These are phyloP conservation scores for Cladorrhinum sp. DNA, from an alignment of 2,329 filamentous ascomycete genomes.

Conservation along the genomic window DNA sequence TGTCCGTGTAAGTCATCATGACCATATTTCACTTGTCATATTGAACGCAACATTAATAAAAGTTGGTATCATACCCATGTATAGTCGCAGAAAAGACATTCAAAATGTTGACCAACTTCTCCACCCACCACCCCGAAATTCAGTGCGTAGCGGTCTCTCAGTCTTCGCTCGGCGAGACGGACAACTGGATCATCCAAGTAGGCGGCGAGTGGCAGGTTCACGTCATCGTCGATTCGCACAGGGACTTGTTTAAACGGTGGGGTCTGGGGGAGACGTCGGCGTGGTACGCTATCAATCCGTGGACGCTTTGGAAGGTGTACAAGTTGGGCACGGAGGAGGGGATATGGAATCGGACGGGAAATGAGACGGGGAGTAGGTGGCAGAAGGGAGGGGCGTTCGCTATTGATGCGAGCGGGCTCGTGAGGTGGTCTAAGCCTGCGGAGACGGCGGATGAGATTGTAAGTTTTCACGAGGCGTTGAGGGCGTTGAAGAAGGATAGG, in stretches of 20 bases:
- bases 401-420: constrained; percentile 49
- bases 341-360: constrained; percentile 45
- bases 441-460: constrained; percentile 51
- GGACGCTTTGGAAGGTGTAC: constrained; percentile 55
- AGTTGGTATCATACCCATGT: too few relatives aligned
- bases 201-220: constrained; percentile 56
- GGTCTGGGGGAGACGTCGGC: constrained; percentile 60
- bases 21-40: constrained; percentile 1
- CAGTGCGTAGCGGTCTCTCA: constrained; percentile 63
- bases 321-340: constrained; percentile 58
- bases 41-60: too few relatives aligned
- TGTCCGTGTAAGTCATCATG: constrained; percentile 60
- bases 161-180: constrained; percentile 50
- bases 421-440: constrained; percentile 51
- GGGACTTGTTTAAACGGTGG: constrained; percentile 62
- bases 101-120: constrained; percentile 49
- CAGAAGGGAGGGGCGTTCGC: constrained; percentile 66
- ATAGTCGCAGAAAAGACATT: constrained; percentile 68
- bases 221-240: constrained; percentile 58
- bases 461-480: constrained; percentile 48
- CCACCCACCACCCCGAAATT: constrained; percentile 46
- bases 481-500: constrained; percentile 16
- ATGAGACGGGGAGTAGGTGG: constrained; percentile 64
- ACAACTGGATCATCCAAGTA: constrained; percentile 55
- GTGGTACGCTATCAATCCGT: constrained; percentile 61